phyloP scores from a whole-genome alignment of 1,284 basidiomycete genomes.

The Irpex rosettiformis region DNA sequence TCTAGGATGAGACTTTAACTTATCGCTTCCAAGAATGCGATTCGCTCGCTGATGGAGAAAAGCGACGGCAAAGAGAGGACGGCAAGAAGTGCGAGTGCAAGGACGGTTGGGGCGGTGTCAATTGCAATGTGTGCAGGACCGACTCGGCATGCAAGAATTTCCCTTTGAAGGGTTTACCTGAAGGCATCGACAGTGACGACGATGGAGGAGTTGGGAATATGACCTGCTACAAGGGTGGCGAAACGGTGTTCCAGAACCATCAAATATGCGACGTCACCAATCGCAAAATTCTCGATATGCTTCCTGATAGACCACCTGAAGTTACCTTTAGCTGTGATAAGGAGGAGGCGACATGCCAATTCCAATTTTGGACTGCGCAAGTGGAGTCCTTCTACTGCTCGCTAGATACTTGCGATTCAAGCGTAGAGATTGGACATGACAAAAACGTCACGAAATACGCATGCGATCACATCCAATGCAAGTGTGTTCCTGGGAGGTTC shows the following conservation, averaged over 20 bases:
- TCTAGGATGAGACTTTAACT: neutral
- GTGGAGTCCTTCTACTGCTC: conserved; percentile 96
- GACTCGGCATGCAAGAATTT: conserved; percentile 78
- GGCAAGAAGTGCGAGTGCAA: conserved; percentile 84
- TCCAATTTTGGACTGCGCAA: conserved; percentile 97
- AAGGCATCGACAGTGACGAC: conserved; percentile 37
- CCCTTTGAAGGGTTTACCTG: conserved; percentile 52
- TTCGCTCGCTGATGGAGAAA: conserved; percentile 85
- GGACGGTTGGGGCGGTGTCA: conserved; percentile 93
- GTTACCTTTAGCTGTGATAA: conserved; percentile 91
- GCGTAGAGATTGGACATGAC: conserved; percentile 52
- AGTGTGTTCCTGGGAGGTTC: conserved; percentile 89
- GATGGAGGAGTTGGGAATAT: conserved; percentile 60
- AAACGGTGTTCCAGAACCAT: conserved; percentile 89
- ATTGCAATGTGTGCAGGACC: conserved; percentile 92
- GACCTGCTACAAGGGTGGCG: conserved; percentile 92
- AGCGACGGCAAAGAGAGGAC: conserved; percentile 76
- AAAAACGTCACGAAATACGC: conserved; percentile 73
- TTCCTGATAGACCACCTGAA: conserved; percentile 86
- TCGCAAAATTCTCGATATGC: conserved; percentile 86
- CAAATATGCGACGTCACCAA: conserved; percentile 99
- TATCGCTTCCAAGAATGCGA: conserved; percentile 66
- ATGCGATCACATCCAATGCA: conserved; percentile 84
- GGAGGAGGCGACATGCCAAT: conserved; percentile 65
- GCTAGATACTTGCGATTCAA: conserved; percentile 63